phyloP scores from a whole-genome alignment of 352 stramenopile species.

The Peronospora tabacina region DNA sequence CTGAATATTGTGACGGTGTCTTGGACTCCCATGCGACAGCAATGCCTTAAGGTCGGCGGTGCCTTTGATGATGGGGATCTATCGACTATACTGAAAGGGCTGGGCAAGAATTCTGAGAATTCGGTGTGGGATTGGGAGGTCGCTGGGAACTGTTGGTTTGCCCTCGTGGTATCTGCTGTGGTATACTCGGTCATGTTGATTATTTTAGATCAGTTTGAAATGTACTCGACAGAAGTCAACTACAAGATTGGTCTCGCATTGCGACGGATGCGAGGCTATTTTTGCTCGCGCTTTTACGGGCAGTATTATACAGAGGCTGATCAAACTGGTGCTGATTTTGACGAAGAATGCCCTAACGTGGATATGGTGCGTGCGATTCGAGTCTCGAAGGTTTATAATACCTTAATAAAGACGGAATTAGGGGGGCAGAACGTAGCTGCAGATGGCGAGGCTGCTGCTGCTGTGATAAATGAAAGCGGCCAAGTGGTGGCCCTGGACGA shows the following conservation, averaged over 20 bases:
- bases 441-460: conserved; percentile 13
- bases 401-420: conserved; percentile 7
- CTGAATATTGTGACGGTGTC: conserved; percentile 49
- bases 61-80: conserved; percentile 15
- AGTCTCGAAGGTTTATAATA: conserved; percentile 64
- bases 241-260: conserved; percentile 26
- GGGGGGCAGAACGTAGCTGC: conserved; percentile 4
- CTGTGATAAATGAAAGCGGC: conserved; percentile 31
- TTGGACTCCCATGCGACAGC: conserved; percentile 31
- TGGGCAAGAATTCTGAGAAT: conserved; percentile 1
- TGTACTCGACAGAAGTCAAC: conserved; percentile 56
- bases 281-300: conserved; percentile 9
- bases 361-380: conserved; percentile 43
- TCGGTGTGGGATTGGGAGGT: conserved; percentile 53
- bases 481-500: conserved; percentile 66
- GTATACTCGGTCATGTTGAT: conserved; percentile 52
- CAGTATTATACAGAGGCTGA: conserved; percentile 26
- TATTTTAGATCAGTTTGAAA: conserved; percentile 50
- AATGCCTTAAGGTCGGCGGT: conserved; percentile 30
- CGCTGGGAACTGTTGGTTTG: conserved; percentile 32
- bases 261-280: conserved; percentile 17
- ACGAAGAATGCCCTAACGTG: conserved; percentile 24
- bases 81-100: conserved; percentile 15
- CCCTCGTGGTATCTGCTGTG: conserved; percentile 34
- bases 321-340: conserved; percentile 12